phyloP scores from a whole-genome alignment of 805 yeast species.

The Kluyveromyces wickerhamii region DNA sequence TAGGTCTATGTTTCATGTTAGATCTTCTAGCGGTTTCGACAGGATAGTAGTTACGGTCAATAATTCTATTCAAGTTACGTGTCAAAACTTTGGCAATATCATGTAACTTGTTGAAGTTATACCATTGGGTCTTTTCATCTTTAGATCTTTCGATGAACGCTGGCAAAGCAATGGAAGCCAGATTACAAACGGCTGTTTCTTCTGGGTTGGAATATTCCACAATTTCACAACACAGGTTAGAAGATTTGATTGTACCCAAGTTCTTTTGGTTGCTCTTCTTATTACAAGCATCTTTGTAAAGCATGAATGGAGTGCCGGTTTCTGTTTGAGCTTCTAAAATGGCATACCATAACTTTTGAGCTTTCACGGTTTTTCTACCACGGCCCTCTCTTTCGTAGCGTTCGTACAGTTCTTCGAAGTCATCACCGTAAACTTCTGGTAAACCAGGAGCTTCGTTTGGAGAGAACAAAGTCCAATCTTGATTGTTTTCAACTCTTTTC shows the following conservation, averaged over 20 bases:
- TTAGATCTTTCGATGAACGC: conserved; percentile 49
- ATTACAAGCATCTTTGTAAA: conserved; percentile 90
- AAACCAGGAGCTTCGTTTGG: conserved; percentile 87
- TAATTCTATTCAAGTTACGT: conserved; percentile 70
- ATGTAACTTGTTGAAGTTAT: conserved; percentile 71
- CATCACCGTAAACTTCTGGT: conserved; percentile 74
- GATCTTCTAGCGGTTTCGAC: conserved; percentile 66
- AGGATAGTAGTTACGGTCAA: conserved; percentile 83
- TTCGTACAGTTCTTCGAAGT: conserved; percentile 64
- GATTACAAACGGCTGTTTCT: conserved; percentile 92
- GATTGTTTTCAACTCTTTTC: conserved; percentile 75
- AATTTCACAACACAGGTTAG: conserved; percentile 91
- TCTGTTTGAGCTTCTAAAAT: conserved; percentile 90
- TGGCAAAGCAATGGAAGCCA: conserved; percentile 88
- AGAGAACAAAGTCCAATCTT: conserved; percentile 83
- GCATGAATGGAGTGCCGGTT: conserved; percentile 93
- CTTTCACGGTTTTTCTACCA: conserved; percentile 59
- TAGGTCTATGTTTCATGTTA: conserved; percentile 80
- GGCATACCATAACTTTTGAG: conserved; percentile 87
- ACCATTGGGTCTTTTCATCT: conserved; percentile 40
- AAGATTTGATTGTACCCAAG: conserved; percentile 85
- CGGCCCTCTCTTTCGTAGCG: conserved; percentile 65
- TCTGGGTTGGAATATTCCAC: conserved; percentile 88
- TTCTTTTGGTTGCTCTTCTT: conserved; percentile 83
- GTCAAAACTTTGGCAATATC: conserved; percentile 68